Conservation (phyloP, 345 rosid species). For the Aquilaria sinensis region DNA sequence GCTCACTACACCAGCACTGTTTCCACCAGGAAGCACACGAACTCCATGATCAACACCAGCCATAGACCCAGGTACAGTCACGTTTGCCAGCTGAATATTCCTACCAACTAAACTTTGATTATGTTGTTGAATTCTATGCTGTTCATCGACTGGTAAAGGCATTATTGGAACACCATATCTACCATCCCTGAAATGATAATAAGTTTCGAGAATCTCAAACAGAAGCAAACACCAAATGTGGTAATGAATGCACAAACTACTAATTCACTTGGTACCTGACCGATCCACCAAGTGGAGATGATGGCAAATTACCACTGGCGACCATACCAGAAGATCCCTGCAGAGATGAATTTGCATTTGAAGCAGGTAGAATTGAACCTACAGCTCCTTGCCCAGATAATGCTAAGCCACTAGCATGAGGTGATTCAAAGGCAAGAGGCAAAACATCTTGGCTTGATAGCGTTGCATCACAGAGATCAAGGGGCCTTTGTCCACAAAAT, state of each 20-base stretch:
- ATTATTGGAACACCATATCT: conserved; percentile 64
- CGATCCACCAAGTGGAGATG: conserved; percentile 55
- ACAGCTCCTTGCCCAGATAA: conserved; percentile 61
- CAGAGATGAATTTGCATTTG: conserved; percentile 58
- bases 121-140: conserved; percentile 64
- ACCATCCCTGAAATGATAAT: conserved; percentile 50
- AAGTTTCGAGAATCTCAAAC: conserved; percentile 13
- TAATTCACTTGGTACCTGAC: conserved; percentile 37
- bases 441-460: conserved; percentile 55
- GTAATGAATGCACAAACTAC: conserved; percentile 16
- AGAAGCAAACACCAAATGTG: not conserved
- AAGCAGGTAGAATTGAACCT: conserved; percentile 48
- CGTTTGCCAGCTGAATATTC: conserved; percentile 63
- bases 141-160: conserved; percentile 77
- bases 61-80: conserved; percentile 60
- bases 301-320: conserved; percentile 49
- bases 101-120: conserved; percentile 66
- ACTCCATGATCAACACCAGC: conserved; percentile 63
- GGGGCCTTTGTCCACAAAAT: conserved; percentile 71
- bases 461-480: conserved; percentile 74
- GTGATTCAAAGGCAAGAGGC: conserved; percentile 53
- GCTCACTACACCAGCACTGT: conserved; percentile 55
- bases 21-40: conserved; percentile 64
- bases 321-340: conserved; percentile 63
- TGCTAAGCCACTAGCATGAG: conserved; percentile 50